phyloP scores from a whole-genome alignment of 1,139 yeast species.

The Kurtzmaniella quercitrusa region DNA sequence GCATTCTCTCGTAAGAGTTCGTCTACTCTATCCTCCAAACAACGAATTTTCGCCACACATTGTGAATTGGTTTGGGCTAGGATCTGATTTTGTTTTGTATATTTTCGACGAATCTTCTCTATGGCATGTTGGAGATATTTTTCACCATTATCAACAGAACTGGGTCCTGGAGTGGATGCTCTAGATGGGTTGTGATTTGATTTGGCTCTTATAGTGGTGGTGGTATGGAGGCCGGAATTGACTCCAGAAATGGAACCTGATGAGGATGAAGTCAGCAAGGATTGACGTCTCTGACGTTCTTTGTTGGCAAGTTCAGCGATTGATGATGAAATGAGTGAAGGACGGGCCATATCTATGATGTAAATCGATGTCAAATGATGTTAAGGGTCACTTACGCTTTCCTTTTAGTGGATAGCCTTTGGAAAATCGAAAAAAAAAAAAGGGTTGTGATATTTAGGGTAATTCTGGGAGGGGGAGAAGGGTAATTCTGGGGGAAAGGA shows the following conservation, averaged over 20 bases:
- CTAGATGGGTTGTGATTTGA: neutral
- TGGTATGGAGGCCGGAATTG: no score
- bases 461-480: no score
- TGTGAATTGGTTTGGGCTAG: conserved; percentile 54
- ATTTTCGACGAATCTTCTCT: conserved; percentile 12
- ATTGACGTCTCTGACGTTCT: neutral
- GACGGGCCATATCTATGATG: conserved; percentile 8
- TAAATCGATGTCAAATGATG: no score
- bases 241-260: neutral
- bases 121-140: neutral
- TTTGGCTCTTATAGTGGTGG: neutral
- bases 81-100: conserved; percentile 44
- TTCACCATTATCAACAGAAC: neutral
- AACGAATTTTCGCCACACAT: conserved; percentile 44
- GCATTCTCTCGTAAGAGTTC: conserved; percentile 47
- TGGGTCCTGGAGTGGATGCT: neutral
- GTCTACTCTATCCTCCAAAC: conserved; percentile 44
- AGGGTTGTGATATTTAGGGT: no score
- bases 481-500: no score
- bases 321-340: conserved; percentile 5
- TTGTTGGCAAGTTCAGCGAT: conserved; percentile 5
- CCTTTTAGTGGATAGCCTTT: no score
- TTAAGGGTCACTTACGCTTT: no score
- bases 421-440: no score
- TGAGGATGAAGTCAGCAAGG: neutral